A percentile compares a stretch with the other conserved stretches of the same genome.
phyloP scores from a whole-genome alignment of 2,329 filamentous ascomycete species.

The Salinomyces thailandicus region DNA sequence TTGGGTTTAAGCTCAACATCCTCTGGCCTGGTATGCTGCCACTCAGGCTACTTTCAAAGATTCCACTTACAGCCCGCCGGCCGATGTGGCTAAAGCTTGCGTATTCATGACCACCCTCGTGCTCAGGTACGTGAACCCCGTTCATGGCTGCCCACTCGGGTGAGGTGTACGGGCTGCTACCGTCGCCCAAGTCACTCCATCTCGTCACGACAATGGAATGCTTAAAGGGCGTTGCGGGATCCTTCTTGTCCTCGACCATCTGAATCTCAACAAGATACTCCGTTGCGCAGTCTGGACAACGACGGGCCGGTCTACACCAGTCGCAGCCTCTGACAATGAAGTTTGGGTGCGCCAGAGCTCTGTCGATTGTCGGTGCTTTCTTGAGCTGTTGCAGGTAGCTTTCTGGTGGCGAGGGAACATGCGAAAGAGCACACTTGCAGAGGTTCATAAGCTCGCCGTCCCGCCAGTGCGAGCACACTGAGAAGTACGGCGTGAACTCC shows the following conservation, averaged over 20 bases:
- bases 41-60: slow-evolving; percentile 48
- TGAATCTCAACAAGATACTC: slow-evolving; percentile 54
- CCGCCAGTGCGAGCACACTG: slow-evolving; percentile 51
- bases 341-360: slow-evolving; percentile 28
- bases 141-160: slow-evolving; percentile 48
- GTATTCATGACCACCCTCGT: slow-evolving; percentile 26
- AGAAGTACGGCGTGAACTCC: slow-evolving; percentile 54
- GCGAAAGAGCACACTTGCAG: slow-evolving; percentile 51
- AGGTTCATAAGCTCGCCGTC: slow-evolving; percentile 50
- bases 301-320: slow-evolving; percentile 47
- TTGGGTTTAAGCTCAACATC: slow-evolving; percentile 49
- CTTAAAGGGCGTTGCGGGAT: slow-evolving; percentile 41
- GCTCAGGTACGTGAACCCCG: slow-evolving; percentile 26
- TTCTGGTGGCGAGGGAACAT: slow-evolving; percentile 41
- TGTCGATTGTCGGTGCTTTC: slow-evolving; percentile 28
- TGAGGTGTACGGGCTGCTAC: slow-evolving; percentile 37
- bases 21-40: slow-evolving; percentile 46
- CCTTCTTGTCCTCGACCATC: slow-evolving; percentile 43
- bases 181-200: slow-evolving; percentile 52
- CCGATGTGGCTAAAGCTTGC: slow-evolving; percentile 46
- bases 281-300: slow-evolving; percentile 52
- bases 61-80: slow-evolving; percentile 46
- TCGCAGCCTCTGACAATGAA: slow-evolving; percentile 44
- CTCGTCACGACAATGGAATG: slow-evolving; percentile 51
- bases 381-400: slow-evolving; percentile 34